A percentile compares a stretch with the other conserved stretches of the same genome.
Conservation (phyloP, 352 stramenopile species). For the Peronosclerospora sorghi region DNA sequence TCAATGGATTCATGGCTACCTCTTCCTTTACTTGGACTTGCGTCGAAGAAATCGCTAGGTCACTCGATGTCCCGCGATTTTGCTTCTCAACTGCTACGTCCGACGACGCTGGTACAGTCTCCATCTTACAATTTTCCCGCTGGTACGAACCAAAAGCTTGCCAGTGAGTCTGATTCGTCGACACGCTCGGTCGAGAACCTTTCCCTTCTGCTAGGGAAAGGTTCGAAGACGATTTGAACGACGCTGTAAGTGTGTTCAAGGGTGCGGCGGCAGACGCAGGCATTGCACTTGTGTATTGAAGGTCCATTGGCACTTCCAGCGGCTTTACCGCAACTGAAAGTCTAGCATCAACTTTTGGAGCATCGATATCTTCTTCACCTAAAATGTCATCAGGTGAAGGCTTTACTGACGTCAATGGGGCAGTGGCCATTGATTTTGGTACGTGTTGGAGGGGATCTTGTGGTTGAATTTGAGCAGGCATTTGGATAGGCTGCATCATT, state of each 20-base stretch:
- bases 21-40: constrained; percentile 19
- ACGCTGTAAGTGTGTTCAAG: constrained; percentile 12
- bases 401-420: constrained; percentile 10
- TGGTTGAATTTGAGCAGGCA: constrained; percentile 30
- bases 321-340: constrained; percentile 25
- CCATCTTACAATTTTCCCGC: constrained; percentile 2
- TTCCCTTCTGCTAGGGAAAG: constrained; percentile 3
- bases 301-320: constrained; percentile 48
- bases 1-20: constrained; percentile 43
- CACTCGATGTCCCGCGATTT: constrained; percentile 1
- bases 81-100: constrained; percentile 18
- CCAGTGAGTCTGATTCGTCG: constrained; percentile 5
- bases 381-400: constrained; percentile 46
- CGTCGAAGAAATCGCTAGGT: constrained; percentile 1
- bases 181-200: constrained; percentile 3
- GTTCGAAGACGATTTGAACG: constrained; percentile 1
- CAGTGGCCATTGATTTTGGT: not conserved
- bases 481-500: constrained; percentile 34
- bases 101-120: not conserved
- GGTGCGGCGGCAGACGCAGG: constrained; percentile 11
- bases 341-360: constrained; percentile 15
- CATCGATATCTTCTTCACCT: constrained; percentile 35
- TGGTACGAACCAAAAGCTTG: constrained; percentile 5
- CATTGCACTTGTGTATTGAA: constrained; percentile 27
- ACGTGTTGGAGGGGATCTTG: constrained; percentile 16